phyloP scores from a whole-genome alignment of 2,329 filamentous ascomycete genomes.

The Ascochyta viciae-villosae region DNA sequence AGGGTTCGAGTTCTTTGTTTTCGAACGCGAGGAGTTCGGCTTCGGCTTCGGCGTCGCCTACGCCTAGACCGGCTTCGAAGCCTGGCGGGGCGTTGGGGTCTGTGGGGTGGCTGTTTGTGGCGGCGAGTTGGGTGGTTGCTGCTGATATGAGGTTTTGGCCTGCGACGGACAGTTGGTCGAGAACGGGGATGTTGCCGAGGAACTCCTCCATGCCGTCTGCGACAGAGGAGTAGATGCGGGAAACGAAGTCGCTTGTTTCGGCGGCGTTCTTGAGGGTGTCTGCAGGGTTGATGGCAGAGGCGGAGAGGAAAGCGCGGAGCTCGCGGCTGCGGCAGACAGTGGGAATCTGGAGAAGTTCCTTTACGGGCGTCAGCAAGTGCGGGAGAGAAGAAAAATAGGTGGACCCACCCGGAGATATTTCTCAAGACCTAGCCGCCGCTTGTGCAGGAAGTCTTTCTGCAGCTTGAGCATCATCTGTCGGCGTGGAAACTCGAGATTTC shows the following conservation, averaged over 20 bases:
- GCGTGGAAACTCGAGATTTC: conserved; percentile 88
- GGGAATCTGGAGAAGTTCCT: conserved; percentile 81
- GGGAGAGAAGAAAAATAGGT: neutral
- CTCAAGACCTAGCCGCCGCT: conserved; percentile 82
- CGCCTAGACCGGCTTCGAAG: conserved; percentile 56
- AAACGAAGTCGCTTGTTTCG: conserved; percentile 79
- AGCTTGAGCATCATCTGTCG: conserved; percentile 95
- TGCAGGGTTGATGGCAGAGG: conserved; percentile 76
- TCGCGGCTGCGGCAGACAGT: conserved; percentile 95
- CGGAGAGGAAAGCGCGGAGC: conserved; percentile 88
- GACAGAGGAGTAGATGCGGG: conserved; percentile 93
- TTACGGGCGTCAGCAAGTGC: neutral
- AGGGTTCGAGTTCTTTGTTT: conserved; percentile 80
- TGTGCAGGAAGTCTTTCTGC: conserved; percentile 93
- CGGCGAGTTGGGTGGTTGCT: conserved; percentile 62
- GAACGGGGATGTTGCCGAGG: conserved; percentile 90
- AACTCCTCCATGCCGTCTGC: conserved; percentile 99
- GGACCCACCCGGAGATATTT: conserved; percentile 68
- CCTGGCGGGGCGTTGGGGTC: conserved; percentile 16
- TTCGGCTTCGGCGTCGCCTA: conserved; percentile 77
- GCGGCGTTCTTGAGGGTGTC: conserved; percentile 67
- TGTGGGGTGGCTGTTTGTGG: conserved; percentile 33
- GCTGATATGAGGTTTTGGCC: conserved; percentile 90
- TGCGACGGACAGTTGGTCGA: conserved; percentile 91
- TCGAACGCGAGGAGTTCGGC: conserved; percentile 94